Conservation (phyloP, 1,284 basidiomycete species). For the Anthracocystis setariae region DNA sequence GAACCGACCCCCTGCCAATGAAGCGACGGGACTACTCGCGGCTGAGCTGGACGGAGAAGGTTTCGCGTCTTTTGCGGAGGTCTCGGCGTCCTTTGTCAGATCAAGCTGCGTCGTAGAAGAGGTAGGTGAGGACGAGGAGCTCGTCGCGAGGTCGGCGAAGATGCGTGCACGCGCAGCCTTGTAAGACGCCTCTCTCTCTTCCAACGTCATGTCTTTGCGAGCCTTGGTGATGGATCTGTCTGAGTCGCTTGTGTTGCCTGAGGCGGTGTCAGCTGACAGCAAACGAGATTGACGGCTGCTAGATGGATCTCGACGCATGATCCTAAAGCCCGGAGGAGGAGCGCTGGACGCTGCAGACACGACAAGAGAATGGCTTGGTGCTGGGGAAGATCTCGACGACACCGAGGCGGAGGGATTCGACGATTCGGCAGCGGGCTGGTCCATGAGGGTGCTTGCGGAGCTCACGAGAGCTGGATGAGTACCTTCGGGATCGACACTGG, state of each 20-base stretch:
- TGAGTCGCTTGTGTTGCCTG: conserved; percentile 23
- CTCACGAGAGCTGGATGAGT: conserved; percentile 6
- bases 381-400: conserved; percentile 14
- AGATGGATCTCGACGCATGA: conserved; percentile 55
- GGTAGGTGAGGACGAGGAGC: conserved; percentile 17
- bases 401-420: conserved; percentile 4
- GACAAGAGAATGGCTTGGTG: conserved; percentile 9
- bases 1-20: conserved; percentile 12
- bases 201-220: conserved; percentile 59
- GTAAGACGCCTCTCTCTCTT: conserved; percentile 59
- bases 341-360: conserved; percentile 6
- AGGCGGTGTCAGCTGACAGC: conserved; percentile 8
- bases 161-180: conserved; percentile 57
- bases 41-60: conserved; percentile 19
- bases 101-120: conserved; percentile 18
- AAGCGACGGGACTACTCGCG: conserved; percentile 25
- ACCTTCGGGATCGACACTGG: conserved; percentile 18
- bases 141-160: conserved; percentile 41
- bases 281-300: conserved; percentile 15
- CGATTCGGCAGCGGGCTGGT: neutral
- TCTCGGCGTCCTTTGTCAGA: conserved; percentile 4
- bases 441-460: neutral
- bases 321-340: conserved; percentile 34
- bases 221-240: conserved; percentile 28
- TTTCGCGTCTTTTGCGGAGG: neutral